Percentiles rank a stretch among this genome's conserved stretches.
Evolutionary conservation across 305 asterid genomes (phyloP).

Genomic region (Lippia alba): DNA sequence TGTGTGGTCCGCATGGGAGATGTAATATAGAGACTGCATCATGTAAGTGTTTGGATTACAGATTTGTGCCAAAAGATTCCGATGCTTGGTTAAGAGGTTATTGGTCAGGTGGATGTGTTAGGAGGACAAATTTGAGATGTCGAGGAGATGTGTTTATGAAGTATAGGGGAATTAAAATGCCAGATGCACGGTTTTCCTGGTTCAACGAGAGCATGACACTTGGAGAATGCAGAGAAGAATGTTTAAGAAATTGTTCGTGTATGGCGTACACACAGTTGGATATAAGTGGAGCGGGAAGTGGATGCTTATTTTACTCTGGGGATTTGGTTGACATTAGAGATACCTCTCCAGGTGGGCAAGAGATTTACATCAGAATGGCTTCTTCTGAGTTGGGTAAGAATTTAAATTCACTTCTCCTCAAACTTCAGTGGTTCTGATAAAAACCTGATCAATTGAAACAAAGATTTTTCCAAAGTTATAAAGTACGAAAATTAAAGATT

Average conservation of each 20-base stretch:
- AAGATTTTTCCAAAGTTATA: background rate
- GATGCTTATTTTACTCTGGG: conserved; percentile 40
- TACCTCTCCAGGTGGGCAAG: conserved; percentile 25
- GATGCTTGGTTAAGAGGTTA: conserved; percentile 20
- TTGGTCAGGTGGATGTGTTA: conserved; percentile 30
- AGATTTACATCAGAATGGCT: conserved; percentile 41
- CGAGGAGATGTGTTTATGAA: conserved; percentile 27
- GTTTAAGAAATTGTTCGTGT: conserved; percentile 34
- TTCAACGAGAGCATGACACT: conserved; percentile 16
- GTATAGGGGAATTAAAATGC: conserved; percentile 29
- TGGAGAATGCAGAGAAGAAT: conserved; percentile 20
- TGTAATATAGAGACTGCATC: conserved; percentile 30
- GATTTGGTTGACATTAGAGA: conserved; percentile 38
- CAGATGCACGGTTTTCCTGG: conserved; percentile 31
- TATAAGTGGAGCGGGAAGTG: conserved; percentile 37
- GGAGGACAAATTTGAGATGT: conserved; percentile 28
- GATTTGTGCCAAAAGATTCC: conserved; percentile 21
- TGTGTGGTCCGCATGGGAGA: conserved; percentile 33
- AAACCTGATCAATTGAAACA: background rate
- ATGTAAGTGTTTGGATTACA: conserved; percentile 28
- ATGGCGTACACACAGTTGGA: conserved; percentile 34
- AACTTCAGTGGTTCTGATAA: background rate
- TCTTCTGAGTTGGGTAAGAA: conserved; percentile 37
- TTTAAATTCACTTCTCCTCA: background rate
- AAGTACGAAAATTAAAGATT: background rate